Percentiles rank a stretch among this genome's conserved stretches.
phyloP scores from a whole-genome alignment of 495 filamentous ascomycete species.

The Lentithecium fluviatile region DNA sequence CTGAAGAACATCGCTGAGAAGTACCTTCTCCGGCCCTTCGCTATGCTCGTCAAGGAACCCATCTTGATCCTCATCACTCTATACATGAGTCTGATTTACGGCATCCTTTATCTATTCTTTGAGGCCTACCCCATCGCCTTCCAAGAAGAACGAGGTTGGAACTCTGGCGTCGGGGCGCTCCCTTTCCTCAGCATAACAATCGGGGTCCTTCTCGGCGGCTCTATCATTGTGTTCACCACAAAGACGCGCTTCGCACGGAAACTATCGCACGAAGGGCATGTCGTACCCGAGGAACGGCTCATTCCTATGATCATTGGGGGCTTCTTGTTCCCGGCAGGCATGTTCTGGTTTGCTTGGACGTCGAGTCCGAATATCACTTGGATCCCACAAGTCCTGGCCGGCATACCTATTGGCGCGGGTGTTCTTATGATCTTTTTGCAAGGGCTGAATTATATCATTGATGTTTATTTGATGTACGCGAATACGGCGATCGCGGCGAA shows the following conservation, averaged over 20 bases:
- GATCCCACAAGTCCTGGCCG: slow-evolving; percentile 39
- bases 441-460: slow-evolving; percentile 63
- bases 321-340: slow-evolving; percentile 34
- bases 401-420: slow-evolving; percentile 38
- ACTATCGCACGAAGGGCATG: slow-evolving; percentile 23
- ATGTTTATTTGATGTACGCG: slow-evolving; percentile 59
- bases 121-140: slow-evolving; percentile 43
- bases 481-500: slow-evolving; percentile 55
- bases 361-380: slow-evolving; percentile 32
- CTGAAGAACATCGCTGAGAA: slow-evolving; percentile 48
- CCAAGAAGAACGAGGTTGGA: slow-evolving; percentile 38
- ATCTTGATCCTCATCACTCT: slow-evolving; percentile 55
- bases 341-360: slow-evolving; percentile 46
- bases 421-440: slow-evolving; percentile 43
- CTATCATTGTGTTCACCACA: slow-evolving; percentile 22
- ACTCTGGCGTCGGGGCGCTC: slow-evolving; percentile 36
- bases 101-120: slow-evolving; percentile 42
- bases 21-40: slow-evolving; percentile 60
- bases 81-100: slow-evolving; percentile 46
- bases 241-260: slow-evolving; percentile 28
- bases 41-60: slow-evolving; percentile 60
- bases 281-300: slow-evolving; percentile 41
- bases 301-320: slow-evolving; percentile 42
- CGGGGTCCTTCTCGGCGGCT: slow-evolving; percentile 21
- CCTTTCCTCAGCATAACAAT: slow-evolving; percentile 35